Conservation (phyloP, 345 rosid species). For the Populus pruinosa region DNA sequence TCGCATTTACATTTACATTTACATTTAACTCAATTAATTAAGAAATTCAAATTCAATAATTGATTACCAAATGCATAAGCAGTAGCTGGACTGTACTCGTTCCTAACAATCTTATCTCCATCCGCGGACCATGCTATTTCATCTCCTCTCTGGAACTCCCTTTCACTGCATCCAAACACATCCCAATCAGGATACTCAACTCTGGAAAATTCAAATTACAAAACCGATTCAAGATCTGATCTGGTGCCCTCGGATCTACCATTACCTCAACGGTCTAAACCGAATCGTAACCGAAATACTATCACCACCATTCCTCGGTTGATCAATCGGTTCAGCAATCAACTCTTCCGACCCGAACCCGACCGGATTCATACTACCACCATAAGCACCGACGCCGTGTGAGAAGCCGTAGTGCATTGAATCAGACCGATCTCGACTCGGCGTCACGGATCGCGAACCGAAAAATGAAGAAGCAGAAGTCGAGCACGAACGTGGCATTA, state of each 20-base stretch:
- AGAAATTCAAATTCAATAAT: not conserved
- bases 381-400: constrained; percentile 31
- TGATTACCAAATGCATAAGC: constrained; percentile 83
- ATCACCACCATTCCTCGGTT: constrained; percentile 71
- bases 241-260: constrained; percentile 47
- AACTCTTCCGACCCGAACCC: constrained; percentile 67
- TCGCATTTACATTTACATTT: not conserved
- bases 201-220: constrained; percentile 2
- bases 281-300: constrained; percentile 97
- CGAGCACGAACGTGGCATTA: constrained; percentile 75
- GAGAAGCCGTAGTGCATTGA: constrained; percentile 36
- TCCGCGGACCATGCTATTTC: constrained; percentile 97
- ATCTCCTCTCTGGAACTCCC: constrained; percentile 92
- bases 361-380: constrained; percentile 43
- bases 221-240: constrained; percentile 48
- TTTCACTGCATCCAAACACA: constrained; percentile 56
- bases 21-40: not conserved
- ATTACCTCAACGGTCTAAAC: constrained; percentile 90
- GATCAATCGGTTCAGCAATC: constrained; percentile 29
- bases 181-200: not conserved
- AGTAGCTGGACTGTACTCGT: constrained; percentile 80
- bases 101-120: constrained; percentile 85
- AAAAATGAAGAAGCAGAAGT: constrained; percentile 59
- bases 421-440: constrained; percentile 60
- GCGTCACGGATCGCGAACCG: constrained; percentile 80